phyloP scores from a whole-genome alignment of 179 eudicot species.

The Pouteria campechiana region DNA sequence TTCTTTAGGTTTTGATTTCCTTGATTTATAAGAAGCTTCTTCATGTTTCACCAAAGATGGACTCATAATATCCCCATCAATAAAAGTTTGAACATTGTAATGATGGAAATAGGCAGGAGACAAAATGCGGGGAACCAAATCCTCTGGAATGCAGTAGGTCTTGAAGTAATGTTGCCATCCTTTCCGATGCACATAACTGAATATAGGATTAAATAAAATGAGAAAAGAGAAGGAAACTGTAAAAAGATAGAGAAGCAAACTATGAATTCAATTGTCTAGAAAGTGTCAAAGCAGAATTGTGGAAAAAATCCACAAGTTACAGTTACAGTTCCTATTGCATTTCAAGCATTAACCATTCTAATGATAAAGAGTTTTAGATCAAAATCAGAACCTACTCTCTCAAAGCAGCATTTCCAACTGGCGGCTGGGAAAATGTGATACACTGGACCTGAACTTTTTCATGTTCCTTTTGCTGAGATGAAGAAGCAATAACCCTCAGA shows the following conservation, averaged over 20 bases:
- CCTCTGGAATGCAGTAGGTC: slow-evolving; percentile 97
- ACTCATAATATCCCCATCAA: slow-evolving; percentile 22
- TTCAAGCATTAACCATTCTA: too few relatives aligned
- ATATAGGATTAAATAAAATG: slow-evolving; percentile 6
- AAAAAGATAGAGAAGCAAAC: neutral
- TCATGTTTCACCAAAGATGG: slow-evolving; percentile 17
- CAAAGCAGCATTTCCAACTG: slow-evolving; percentile 97
- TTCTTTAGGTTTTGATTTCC: slow-evolving; percentile 34
- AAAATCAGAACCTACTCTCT: slow-evolving; percentile 82
- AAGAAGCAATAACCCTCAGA: slow-evolving; percentile 71
- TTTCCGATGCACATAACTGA: slow-evolving; percentile 80
- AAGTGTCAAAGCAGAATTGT: too few relatives aligned
- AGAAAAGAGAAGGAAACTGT: too few relatives aligned
- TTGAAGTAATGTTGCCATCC: slow-evolving; percentile 94
- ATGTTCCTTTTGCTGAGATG: slow-evolving; percentile 48
- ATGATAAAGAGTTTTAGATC: too few relatives aligned
- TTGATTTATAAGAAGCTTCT: slow-evolving; percentile 27
- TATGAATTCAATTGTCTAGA: too few relatives aligned
- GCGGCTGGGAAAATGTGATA: slow-evolving; percentile 98
- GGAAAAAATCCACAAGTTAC: neutral
- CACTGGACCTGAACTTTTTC: slow-evolving; percentile 87
- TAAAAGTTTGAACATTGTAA: slow-evolving; percentile 47
- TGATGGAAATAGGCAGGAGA: slow-evolving; percentile 99
- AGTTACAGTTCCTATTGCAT: too few relatives aligned
- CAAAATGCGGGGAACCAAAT: slow-evolving; percentile 80